Evolutionary conservation across 176 grass and related monocot species (phyloP), one percentile per base, ranked within the genome.

Genomic region (Phragmites australis): DNA sequence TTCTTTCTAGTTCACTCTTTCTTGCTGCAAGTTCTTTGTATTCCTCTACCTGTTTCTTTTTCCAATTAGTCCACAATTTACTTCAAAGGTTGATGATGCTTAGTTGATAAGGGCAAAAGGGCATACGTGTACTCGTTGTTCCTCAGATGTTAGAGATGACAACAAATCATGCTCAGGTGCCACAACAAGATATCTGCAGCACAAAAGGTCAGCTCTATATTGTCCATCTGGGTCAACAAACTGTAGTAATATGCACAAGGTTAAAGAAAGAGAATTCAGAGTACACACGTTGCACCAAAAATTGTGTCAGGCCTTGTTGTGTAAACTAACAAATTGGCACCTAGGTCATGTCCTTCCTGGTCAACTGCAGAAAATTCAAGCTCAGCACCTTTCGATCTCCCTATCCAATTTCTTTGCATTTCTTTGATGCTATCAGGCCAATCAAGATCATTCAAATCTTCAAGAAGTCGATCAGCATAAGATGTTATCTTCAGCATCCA

Each of bases 331-430:
- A 98, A 73, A 26, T 71, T 82, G 77, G 83, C 70, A 21, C 74
- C 86, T 75, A 82, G 52, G 55, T 89, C 80, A 70, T 68, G 65
- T 26, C 83, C 89, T 60, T 87, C 78, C 53, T 43, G 26, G 70
- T 92, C 78, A 89, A 92, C 84, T 56, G 93, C 70, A 29, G 56
- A 63, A 79, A 98, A 98, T 80, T 89, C 78, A 65, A 94, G 86
- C 45, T 98, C 95, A 78, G 95, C 90, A 46, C 95, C 95, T 89
- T 98, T 86, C 19, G 92, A 98, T 46, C 86, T 85, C 42, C 95
- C 90, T 67, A 98, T 98, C 95, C 95, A 98, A 76, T 98, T 94
- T 74, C 92, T 87, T 79, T 98, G 95, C 92, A 98, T 94, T 85
- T 94, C 95, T 76, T 98, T 98, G 48, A 98, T 94, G 78, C 95